Percentiles rank a stretch among this genome's conserved stretches.
Evolutionary conservation across 2,329 filamentous ascomycete species (phyloP).

Genomic region (Stagonosporopsis cucurbitacearum): DNA sequence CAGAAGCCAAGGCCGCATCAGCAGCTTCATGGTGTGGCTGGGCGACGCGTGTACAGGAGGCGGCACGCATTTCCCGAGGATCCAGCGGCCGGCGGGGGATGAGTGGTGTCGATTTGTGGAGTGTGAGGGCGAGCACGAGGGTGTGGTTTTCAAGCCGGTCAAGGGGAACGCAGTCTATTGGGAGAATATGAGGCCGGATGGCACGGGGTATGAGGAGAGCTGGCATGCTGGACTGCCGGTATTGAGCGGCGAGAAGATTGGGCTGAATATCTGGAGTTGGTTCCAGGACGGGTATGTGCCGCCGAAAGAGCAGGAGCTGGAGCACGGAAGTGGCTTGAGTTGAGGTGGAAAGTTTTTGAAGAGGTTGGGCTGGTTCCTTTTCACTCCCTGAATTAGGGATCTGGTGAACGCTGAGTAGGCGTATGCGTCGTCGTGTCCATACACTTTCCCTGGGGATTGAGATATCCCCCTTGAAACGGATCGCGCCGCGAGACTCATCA

Average conservation of each 20-base stretch:
- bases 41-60: conserved; percentile 60
- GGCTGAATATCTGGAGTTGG: conserved; percentile 71
- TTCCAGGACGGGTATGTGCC: conserved; percentile 53
- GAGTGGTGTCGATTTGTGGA: conserved; percentile 66
- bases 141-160: conserved; percentile 64
- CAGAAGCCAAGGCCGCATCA: conserved; percentile 53
- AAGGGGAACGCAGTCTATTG: conserved; percentile 67
- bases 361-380: background rate
- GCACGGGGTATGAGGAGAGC: conserved; percentile 63
- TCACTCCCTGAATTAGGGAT: too few species aligned
- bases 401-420: too few species aligned
- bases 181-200: conserved; percentile 65
- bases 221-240: conserved; percentile 69
- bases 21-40: conserved; percentile 69
- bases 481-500: too few species aligned
- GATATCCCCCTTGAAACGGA: too few species aligned
- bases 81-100: conserved; percentile 52
- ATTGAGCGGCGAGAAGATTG: conserved; percentile 62
- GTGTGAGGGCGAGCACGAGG: conserved; percentile 52
- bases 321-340: background rate
- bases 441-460: too few species aligned
- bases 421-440: too few species aligned
- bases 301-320: conserved; percentile 7
- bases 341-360: background rate
- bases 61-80: conserved; percentile 65